These are phyloP conservation scores for Globisporangium orthogonon DNA, from an alignment of 352 stramenopile genomes.

Conservation along the genomic window DNA sequence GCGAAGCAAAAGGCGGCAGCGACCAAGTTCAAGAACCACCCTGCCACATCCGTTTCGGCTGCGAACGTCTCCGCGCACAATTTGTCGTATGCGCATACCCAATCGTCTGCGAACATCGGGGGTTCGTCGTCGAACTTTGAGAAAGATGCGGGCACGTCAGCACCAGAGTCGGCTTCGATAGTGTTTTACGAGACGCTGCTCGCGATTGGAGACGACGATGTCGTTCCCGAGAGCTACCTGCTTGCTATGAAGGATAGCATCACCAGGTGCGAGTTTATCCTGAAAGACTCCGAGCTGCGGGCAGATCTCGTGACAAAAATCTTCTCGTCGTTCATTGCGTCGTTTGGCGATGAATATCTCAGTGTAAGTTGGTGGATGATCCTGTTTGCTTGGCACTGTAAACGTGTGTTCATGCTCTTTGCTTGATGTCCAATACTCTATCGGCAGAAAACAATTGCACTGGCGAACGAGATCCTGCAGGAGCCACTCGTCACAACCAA, in stretches of 20 bases:
- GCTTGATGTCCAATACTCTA: background rate
- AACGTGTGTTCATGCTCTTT: background rate
- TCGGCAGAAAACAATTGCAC: constrained; percentile 43
- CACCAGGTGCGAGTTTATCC: constrained; percentile 47
- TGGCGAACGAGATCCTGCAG: constrained; percentile 58
- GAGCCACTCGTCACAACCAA: constrained; percentile 52
- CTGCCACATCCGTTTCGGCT: background rate
- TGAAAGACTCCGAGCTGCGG: constrained; percentile 61
- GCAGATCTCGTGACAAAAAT: constrained; percentile 64
- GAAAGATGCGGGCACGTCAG: constrained; percentile 23
- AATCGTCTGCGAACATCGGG: constrained; percentile 8
- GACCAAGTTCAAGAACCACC: constrained; percentile 25
- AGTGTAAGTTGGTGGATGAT: constrained; percentile 21
- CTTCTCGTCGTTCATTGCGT: constrained; percentile 48
- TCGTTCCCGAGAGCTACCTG: constrained; percentile 26
- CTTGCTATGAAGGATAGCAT: constrained; percentile 37
- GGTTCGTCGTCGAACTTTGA: constrained; percentile 46
- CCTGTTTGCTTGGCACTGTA: background rate
- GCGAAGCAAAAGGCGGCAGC: constrained; percentile 28
- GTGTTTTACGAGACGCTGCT: constrained; percentile 53
- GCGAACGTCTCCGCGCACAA: constrained; percentile 4
- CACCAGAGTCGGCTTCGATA: constrained; percentile 22
- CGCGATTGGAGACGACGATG: constrained; percentile 37
- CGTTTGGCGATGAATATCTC: constrained; percentile 64
- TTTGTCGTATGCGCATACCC: background rate